Evolutionary conservation across 768 basidiomycete genomes (phyloP).

Genomic region (Exidia glandulosa): DNA sequence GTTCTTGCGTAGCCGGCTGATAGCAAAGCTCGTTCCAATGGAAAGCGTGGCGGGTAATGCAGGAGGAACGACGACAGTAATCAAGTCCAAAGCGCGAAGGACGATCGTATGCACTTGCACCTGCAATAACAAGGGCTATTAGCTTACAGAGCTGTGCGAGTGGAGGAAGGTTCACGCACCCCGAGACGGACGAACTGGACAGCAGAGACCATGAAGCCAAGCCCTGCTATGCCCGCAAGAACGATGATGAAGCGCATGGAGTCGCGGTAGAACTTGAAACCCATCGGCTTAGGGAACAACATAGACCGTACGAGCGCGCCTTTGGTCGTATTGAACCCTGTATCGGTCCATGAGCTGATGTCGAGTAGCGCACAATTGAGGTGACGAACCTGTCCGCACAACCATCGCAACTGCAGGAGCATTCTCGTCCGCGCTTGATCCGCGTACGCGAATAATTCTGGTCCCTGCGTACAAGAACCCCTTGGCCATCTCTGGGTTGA

Average conservation of each 20-base stretch:
- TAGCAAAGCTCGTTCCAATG: conserved; percentile 94
- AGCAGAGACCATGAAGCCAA: conserved; percentile 87
- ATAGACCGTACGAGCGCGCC: conserved; percentile 92
- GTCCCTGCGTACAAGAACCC: conserved; percentile 88
- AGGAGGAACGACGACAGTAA: conserved; percentile 96
- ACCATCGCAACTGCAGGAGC: conserved; percentile 72
- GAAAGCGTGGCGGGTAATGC: conserved; percentile 94
- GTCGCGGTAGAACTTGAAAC: conserved; percentile 97
- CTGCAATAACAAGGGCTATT: conserved; percentile 28
- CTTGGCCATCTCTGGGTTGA: conserved; percentile 54
- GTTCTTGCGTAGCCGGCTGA: conserved; percentile 70
- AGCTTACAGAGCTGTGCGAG: background rate
- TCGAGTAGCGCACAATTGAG: background rate
- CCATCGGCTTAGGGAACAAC: conserved; percentile 97
- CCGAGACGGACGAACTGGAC: conserved; percentile 86
- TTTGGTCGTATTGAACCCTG: conserved; percentile 90
- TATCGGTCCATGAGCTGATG: conserved; percentile 14
- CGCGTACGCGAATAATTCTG: conserved; percentile 76
- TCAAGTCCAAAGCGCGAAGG: conserved; percentile 83
- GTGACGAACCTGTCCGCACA: conserved; percentile 61
- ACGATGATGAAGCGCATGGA: conserved; percentile 86
- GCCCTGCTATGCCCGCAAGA: conserved; percentile 76
- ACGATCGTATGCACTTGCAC: conserved; percentile 84
- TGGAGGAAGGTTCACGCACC: conserved; percentile 33
- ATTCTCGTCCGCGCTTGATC: conserved; percentile 41